Evolutionary conservation across 2,329 filamentous ascomycete genomes (phyloP).

Genomic region (Periglandula ipomoeae): DNA sequence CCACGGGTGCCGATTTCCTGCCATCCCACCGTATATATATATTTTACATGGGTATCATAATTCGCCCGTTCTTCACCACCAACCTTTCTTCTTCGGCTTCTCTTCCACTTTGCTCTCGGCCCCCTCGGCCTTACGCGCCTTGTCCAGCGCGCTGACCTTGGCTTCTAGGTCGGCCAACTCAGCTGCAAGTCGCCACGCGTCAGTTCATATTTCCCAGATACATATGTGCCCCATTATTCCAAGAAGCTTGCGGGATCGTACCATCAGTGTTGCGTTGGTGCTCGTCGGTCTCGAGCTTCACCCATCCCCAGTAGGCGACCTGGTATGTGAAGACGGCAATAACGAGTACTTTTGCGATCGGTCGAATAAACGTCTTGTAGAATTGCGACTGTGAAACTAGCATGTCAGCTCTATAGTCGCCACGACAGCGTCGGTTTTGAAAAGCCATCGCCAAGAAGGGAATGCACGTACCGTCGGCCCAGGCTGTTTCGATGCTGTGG

Average conservation of each 20-base stretch:
- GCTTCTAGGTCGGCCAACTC: constrained; percentile 29
- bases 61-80: constrained; percentile 8
- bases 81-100: constrained; percentile 11
- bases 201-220: background rate
- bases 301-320: constrained; percentile 64
- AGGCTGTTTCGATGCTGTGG: constrained; percentile 16
- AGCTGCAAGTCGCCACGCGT: constrained; percentile 10
- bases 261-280: constrained; percentile 49
- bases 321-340: constrained; percentile 73
- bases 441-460: background rate
- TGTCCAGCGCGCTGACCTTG: constrained; percentile 26
- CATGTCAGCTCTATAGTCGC: background rate
- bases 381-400: constrained; percentile 44
- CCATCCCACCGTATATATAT: no score
- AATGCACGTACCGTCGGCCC: constrained; percentile 16
- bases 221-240: background rate
- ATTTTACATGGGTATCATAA: background rate
- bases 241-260: constrained; percentile 20
- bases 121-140: constrained; percentile 3
- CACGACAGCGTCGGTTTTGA: background rate
- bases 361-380: constrained; percentile 66
- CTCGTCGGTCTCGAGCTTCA: constrained; percentile 66
- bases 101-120: background rate
- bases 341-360: constrained; percentile 64
- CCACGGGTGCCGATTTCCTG: no score